A percentile compares a stretch with the other conserved stretches of the same genome.
Conservation (phyloP, 2,329 filamentous ascomycete genomes). For the Cladosporium sp. region DNA sequence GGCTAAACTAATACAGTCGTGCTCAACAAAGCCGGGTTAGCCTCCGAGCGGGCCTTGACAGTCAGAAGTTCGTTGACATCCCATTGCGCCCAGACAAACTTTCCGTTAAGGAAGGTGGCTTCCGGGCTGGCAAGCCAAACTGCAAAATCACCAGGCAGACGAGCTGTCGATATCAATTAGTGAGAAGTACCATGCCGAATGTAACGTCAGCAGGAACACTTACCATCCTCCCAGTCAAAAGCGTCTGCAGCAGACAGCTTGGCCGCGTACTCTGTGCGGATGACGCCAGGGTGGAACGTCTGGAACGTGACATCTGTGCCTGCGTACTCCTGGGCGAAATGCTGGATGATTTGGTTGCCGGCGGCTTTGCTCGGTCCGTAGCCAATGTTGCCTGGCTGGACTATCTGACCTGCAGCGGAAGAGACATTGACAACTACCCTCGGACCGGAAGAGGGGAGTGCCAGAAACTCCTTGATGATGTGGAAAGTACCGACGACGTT, state of each 20-base stretch:
- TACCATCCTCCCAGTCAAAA: constrained; percentile 13
- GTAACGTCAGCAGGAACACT: background rate
- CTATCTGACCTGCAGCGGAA: constrained; percentile 40
- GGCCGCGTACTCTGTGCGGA: background rate
- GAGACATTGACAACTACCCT: constrained; percentile 40
- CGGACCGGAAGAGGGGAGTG: constrained; percentile 35
- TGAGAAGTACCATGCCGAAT: background rate
- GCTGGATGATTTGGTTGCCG: constrained; percentile 15
- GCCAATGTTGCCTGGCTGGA: constrained; percentile 18
- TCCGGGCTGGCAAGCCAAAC: constrained; percentile 46
- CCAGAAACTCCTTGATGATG: constrained; percentile 42
- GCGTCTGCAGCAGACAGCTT: background rate
- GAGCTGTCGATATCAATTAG: background rate
- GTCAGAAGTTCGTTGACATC: constrained; percentile 44
- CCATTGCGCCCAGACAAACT: constrained; percentile 44
- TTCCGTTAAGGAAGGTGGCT: constrained; percentile 44
- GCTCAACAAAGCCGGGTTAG: constrained; percentile 28
- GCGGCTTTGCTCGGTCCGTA: constrained; percentile 16
- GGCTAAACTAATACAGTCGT: constrained; percentile 24
- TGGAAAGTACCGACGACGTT: constrained; percentile 42
- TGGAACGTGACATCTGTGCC: constrained; percentile 5
- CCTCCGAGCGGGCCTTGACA: constrained; percentile 23
- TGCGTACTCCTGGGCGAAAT: constrained; percentile 9
- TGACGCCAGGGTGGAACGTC: constrained; percentile 16
- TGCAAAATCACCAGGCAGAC: constrained; percentile 33